Evolutionary conservation across 768 basidiomycete species (phyloP).

Genomic region (Dacryopinax primogenitus): DNA sequence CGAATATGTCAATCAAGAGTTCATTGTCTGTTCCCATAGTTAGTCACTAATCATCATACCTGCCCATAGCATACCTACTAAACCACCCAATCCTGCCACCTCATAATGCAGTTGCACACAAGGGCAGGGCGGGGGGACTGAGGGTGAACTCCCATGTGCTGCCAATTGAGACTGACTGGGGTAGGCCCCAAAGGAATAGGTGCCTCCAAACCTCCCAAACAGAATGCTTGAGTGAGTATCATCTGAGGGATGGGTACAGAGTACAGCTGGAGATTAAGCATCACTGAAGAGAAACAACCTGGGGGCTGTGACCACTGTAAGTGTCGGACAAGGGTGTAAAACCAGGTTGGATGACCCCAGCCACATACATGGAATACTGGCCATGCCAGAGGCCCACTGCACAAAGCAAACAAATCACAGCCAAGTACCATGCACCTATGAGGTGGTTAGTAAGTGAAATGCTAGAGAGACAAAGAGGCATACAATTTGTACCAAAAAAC

Average conservation of each 20-base stretch:
- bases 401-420: background rate
- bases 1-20: background rate
- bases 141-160: background rate
- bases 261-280: background rate
- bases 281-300: background rate
- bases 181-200: background rate
- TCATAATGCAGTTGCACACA: background rate
- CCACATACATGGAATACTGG: background rate
- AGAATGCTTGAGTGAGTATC: background rate
- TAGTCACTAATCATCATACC: background rate
- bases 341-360: background rate
- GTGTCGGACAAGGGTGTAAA: background rate
- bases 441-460: background rate
- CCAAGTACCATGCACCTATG: background rate
- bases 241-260: background rate
- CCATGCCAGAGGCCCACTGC: background rate
- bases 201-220: background rate
- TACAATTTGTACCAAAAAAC: background rate
- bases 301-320: background rate
- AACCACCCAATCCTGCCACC: background rate
- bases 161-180: background rate
- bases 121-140: background rate
- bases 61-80: background rate
- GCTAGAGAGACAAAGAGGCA: background rate
- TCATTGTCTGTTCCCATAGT: background rate